Percentiles rank a stretch among this genome's conserved stretches.
Conservation (phyloP, 208 protist species). For the Porcisia deanei region DNA sequence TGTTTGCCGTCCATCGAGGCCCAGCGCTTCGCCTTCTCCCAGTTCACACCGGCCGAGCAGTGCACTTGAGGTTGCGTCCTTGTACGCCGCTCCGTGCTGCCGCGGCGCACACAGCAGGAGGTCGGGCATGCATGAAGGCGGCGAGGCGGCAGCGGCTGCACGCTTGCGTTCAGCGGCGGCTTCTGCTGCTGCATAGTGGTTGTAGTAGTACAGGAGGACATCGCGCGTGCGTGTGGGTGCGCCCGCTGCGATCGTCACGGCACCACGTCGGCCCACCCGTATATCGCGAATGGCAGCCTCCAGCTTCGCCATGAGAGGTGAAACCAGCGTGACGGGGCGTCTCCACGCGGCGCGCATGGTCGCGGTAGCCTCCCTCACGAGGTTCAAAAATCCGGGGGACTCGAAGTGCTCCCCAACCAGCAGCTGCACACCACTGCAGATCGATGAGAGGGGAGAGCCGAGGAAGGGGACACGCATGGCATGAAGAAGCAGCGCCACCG, state of each 20-base stretch:
- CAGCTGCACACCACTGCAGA: constrained; percentile 47
- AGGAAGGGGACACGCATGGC: constrained; percentile 44
- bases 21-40: constrained; percentile 6
- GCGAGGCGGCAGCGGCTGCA: background rate
- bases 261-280: constrained; percentile 15
- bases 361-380: constrained; percentile 18
- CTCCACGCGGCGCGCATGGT: constrained; percentile 15
- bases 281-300: constrained; percentile 16
- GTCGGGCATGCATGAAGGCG: background rate
- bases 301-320: constrained; percentile 16
- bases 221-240: constrained; percentile 12
- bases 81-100: background rate
- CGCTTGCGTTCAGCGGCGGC: background rate
- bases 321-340: constrained; percentile 8
- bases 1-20: constrained; percentile 6
- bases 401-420: constrained; percentile 42
- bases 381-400: constrained; percentile 19
- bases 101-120: background rate
- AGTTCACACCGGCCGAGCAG: background rate
- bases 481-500: constrained; percentile 45
- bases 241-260: no score
- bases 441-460: constrained; percentile 50
- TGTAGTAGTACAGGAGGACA: constrained; percentile 18
- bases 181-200: background rate
- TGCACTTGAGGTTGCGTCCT: background rate